Percentiles rank a stretch among this genome's conserved stretches.
Conservation (phyloP, 2,329 filamentous ascomycete species). For the Xylariaceae sp. region DNA sequence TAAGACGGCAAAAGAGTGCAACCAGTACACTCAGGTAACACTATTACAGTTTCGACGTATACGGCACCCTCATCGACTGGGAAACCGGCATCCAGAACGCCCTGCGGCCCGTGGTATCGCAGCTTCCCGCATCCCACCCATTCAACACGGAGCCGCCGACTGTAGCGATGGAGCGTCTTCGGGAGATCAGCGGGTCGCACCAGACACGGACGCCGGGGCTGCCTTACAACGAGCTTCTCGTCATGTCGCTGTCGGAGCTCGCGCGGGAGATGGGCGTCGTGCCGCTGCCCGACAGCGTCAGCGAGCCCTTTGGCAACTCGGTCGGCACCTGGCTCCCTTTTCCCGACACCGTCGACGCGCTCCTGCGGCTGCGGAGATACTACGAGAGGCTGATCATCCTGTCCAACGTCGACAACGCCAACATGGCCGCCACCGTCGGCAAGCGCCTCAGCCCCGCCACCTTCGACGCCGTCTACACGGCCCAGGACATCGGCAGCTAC, state of each 20-base stretch:
- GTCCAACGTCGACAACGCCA: slow-evolving; percentile 40
- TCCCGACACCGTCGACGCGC: slow-evolving; percentile 49
- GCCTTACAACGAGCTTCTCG: slow-evolving; percentile 56
- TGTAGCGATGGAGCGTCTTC: slow-evolving; percentile 38
- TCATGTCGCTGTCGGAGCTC: slow-evolving; percentile 40
- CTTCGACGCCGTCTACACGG: slow-evolving; percentile 63
- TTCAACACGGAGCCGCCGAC: slow-evolving; percentile 33
- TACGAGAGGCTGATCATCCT: slow-evolving; percentile 58
- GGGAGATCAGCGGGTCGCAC: slow-evolving; percentile 42
- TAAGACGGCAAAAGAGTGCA: neutral
- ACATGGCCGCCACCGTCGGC: slow-evolving; percentile 25
- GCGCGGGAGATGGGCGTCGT: slow-evolving; percentile 39
- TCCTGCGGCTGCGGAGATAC: slow-evolving; percentile 41
- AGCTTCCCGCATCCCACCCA: slow-evolving; percentile 30
- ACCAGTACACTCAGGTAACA: slow-evolving; percentile 6
- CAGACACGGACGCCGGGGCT: slow-evolving; percentile 50
- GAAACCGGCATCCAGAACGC: slow-evolving; percentile 57
- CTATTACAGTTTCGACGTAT: slow-evolving; percentile 63
- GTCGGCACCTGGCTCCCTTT: slow-evolving; percentile 54
- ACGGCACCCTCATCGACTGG: slow-evolving; percentile 77
- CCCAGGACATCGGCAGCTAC: slow-evolving; percentile 65
- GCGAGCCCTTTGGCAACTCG: slow-evolving; percentile 44
- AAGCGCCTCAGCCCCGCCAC: slow-evolving; percentile 41
- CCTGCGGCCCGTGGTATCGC: slow-evolving; percentile 44
- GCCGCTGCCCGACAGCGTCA: slow-evolving; percentile 34